phyloP scores from a whole-genome alignment of 1,284 basidiomycete species.

The Pseudozyma sp. region DNA sequence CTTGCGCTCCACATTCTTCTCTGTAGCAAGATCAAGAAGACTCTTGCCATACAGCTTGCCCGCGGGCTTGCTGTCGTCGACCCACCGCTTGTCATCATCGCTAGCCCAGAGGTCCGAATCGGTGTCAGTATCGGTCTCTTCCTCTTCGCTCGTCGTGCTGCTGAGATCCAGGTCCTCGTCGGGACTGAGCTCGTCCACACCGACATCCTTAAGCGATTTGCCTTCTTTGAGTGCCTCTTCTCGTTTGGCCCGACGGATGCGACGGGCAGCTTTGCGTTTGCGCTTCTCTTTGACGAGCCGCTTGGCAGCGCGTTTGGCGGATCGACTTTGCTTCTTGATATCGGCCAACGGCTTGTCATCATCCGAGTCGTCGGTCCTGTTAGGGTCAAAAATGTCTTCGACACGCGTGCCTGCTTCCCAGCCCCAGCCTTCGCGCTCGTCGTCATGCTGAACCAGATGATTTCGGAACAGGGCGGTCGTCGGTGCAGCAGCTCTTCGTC shows the following conservation, averaged over 20 bases:
- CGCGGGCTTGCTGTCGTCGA: slow-evolving; percentile 60
- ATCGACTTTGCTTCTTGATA: slow-evolving; percentile 41
- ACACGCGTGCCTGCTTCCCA: slow-evolving; percentile 59
- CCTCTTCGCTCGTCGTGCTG: slow-evolving; percentile 42
- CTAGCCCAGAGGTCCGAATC: slow-evolving; percentile 49
- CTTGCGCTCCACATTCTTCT: slow-evolving; percentile 35
- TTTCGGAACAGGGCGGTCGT: slow-evolving; percentile 68
- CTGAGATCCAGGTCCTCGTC: slow-evolving; percentile 61
- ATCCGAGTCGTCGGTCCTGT: slow-evolving; percentile 31
- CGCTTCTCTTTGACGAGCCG: slow-evolving; percentile 52
- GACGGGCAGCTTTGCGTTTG: slow-evolving; percentile 54
- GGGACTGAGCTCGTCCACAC: slow-evolving; percentile 60
- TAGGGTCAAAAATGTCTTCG: slow-evolving; percentile 31
- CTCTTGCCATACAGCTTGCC: slow-evolving; percentile 66
- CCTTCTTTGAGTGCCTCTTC: slow-evolving; percentile 46
- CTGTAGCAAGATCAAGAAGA: slow-evolving; percentile 56
- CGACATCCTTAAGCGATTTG: slow-evolving; percentile 48
- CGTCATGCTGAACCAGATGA: slow-evolving; percentile 62
- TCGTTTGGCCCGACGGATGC: slow-evolving; percentile 49
- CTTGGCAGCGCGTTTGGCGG: slow-evolving; percentile 46
- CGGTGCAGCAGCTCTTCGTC: slow-evolving; percentile 61
- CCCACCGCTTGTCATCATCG: slow-evolving; percentile 62
- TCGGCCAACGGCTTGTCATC: slow-evolving; percentile 50
- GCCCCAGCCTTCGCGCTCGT: slow-evolving; percentile 67
- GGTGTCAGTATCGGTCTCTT: slow-evolving; percentile 33